Evolutionary conservation across 805 yeast genomes (phyloP).

Genomic region (Komagataella populi): DNA sequence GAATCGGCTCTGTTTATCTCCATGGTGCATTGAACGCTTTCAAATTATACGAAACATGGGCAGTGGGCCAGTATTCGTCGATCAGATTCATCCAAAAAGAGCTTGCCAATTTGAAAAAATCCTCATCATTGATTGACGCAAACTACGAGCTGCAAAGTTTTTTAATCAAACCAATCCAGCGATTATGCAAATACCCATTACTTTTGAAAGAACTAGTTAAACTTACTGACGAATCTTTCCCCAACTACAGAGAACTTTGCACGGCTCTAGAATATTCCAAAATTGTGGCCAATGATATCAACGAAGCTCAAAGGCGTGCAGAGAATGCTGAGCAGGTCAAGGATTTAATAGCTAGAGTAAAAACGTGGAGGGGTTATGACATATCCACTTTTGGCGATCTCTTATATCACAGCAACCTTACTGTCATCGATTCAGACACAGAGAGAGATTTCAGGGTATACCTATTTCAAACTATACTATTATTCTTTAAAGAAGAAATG

Average conservation of each 20-base stretch:
- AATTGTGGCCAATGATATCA: slow-evolving; percentile 76
- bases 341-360: slow-evolving; percentile 59
- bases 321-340: slow-evolving; percentile 68
- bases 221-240: slow-evolving; percentile 36
- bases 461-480: slow-evolving; percentile 58
- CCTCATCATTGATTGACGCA: slow-evolving; percentile 57
- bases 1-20: slow-evolving; percentile 80
- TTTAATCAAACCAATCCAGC: slow-evolving; percentile 86
- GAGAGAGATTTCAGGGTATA: slow-evolving; percentile 87
- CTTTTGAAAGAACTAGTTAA: slow-evolving; percentile 66
- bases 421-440: slow-evolving; percentile 51
- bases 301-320: slow-evolving; percentile 86
- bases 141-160: slow-evolving; percentile 83
- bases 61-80: slow-evolving; percentile 80
- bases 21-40: slow-evolving; percentile 74
- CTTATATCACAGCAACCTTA: slow-evolving; percentile 57
- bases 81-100: slow-evolving; percentile 65
- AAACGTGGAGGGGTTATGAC: slow-evolving; percentile 88
- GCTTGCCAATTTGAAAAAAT: slow-evolving; percentile 36
- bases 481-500: slow-evolving; percentile 47
- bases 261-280: slow-evolving; percentile 63
- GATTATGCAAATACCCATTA: slow-evolving; percentile 91
- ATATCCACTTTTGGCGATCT: slow-evolving; percentile 75
- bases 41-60: slow-evolving; percentile 87
- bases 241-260: slow-evolving; percentile 51